Evolutionary conservation across 2,329 filamentous ascomycete species (phyloP), one percentile per base, ranked within the genome.

Genomic region (Fusarium armeniacum): DNA sequence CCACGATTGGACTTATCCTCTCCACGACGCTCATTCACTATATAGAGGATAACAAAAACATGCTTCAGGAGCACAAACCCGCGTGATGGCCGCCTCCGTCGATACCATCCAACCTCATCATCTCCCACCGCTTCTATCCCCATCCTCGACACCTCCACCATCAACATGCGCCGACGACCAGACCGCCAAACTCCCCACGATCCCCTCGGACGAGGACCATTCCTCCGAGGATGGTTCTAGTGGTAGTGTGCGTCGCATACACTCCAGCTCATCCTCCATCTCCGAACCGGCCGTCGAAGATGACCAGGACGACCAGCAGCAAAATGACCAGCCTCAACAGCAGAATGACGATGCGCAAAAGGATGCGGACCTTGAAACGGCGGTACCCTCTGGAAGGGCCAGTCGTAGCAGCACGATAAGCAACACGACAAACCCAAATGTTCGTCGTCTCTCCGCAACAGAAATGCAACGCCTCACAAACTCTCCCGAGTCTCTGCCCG

Each of bases 381-480:
- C 69, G 7, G 57, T 63, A 3, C 62, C 57, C 9, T 68, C 71
- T 43, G 68, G 70, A 2, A 70, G 73, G 12, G 69, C 75, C 36
- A 74, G 75, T 46, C 74, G 74, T 24, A 79, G 75, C 65, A 76
- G 72, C 40, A 72, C 78, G 32, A 73, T 76, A 50, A 76, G 71
- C 59, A 78, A 75, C 60, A 70, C 73, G 6, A 68, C 67, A 33
- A 81, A 78, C 65, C 76, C 79, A 43, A 84, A 79, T 49, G 78
- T 88, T 47, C 83, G 85, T 57, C 84, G 86, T 38, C 80, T 90
- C 28, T 88, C 87, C 0, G 85, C 85, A 10, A 84, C 82, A 38
- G 86, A 89, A 72, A 88, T 90, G 75, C 84, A 87, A 55, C 84
- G 87, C 62, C 78, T 90, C 62, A 84, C 86, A 16, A 84, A 83